Evolutionary conservation across 495 filamentous ascomycete species (phyloP), one percentile per base, ranked within the genome.

Genomic region (Aspergillus heteromorphus): DNA sequence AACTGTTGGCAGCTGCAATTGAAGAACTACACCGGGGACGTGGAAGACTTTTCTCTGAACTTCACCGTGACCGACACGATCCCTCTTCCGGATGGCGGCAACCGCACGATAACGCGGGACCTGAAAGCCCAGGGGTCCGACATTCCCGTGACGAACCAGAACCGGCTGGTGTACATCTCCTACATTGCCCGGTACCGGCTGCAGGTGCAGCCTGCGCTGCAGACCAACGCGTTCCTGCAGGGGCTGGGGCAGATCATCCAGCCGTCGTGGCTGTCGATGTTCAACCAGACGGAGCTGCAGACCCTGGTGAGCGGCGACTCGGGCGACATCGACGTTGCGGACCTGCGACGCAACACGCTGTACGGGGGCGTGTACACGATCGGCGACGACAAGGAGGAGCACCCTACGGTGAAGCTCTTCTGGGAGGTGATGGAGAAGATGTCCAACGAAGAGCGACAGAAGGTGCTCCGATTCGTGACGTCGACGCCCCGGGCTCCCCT

Each of bases 381-480:
- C 53, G 93, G 93, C 43, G 87, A 95, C 59, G 92, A 97, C 65
- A 83, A 85, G 25, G 67, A 81, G 30, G 92, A 97, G 61, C 93
- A 99, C 59, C 83, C 86, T 0, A 90, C 87, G 1, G 74, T 99
- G 25, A 73, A 84, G 64, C 70, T 95, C 36, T 99, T 99, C 74
- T 99, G 93, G 93, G 71, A 90, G 56, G 91, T 95, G 34, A 85
- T 99, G 88, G 75, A 83, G 51, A 70, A 72, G 6, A 76, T 98
- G 49, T 74, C 72, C 14, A 89, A 95, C 57, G 78, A 69, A 19
- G 87, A 97, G 60, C 77, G 90, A 2, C 73, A 89, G 52, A 87
- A 91, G 43, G 92, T 99, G 56, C 76, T 99, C 50, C 93, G 92
- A 62, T 99, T 97, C 59, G 95, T 99, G 30, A 97, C 93, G 1